Conservation (phyloP, 345 rosid species). For the Lumnitzera racemosa region DNA sequence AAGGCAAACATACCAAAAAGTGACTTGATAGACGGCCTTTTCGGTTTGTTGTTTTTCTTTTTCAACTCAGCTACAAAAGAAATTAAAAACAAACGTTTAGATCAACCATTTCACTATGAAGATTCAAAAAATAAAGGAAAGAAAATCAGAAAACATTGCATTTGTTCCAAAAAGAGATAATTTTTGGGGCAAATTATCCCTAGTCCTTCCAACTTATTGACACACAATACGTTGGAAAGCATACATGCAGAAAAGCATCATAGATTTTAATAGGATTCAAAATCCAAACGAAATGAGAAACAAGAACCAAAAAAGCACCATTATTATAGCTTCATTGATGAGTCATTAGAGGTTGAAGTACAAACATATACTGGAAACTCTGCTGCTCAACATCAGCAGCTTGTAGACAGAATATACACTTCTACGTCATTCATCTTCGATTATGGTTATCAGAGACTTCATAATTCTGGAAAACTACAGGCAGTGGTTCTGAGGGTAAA, state of each 20-base stretch:
- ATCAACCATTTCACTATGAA: not conserved
- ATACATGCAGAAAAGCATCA: no score
- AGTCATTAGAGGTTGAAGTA: not conserved
- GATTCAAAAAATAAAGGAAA: not conserved
- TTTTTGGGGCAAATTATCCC: no score
- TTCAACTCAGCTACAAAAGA: constrained; percentile 54
- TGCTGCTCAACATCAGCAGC: no score
- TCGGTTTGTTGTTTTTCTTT: constrained; percentile 56
- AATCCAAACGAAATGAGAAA: constrained; percentile 25
- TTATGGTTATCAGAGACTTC: not conserved
- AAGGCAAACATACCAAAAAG: constrained; percentile 50
- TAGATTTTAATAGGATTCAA: not conserved
- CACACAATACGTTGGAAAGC: no score
- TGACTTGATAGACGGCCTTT: constrained; percentile 66
- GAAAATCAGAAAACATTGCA: not conserved
- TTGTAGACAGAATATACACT: not conserved
- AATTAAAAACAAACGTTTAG: constrained; percentile 5
- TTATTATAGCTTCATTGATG: not conserved
- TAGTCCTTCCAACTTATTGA: no score
- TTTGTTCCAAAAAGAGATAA: constrained; percentile 22
- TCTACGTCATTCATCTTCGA: not conserved
- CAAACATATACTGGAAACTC: not conserved
- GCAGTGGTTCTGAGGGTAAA: not conserved
- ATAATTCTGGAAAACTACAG: not conserved
- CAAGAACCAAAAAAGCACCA: no score